Evolutionary conservation across 345 rosid genomes (phyloP).

Genomic region (Eucalyptus marginata): DNA sequence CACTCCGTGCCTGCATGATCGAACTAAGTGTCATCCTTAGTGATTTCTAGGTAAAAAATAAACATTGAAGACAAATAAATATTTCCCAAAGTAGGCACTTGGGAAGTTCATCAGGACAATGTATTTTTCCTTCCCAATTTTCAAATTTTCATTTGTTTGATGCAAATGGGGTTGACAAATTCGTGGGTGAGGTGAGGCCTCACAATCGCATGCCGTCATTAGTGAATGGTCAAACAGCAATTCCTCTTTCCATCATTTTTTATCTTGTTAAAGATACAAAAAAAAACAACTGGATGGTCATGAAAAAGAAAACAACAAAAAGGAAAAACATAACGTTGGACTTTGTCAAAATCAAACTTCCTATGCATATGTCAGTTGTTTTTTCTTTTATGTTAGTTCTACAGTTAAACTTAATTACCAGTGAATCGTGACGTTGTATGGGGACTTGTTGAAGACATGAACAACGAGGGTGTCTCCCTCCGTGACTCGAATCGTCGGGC

Average conservation of each 20-base stretch:
- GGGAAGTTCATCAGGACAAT: background rate
- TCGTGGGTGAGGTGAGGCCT: background rate
- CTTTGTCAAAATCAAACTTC: background rate
- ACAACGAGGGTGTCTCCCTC: conserved; percentile 78
- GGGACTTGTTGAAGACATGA: conserved; percentile 70
- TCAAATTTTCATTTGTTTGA: too few relatives aligned
- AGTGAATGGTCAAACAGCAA: too few relatives aligned
- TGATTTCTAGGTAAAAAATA: background rate
- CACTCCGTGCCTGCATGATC: conserved; percentile 55
- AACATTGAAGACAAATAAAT: background rate
- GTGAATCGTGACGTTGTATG: conserved; percentile 76
- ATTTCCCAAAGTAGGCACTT: background rate
- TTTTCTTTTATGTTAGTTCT: too few relatives aligned
- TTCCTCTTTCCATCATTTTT: background rate
- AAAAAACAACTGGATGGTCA: background rate
- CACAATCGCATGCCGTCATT: background rate
- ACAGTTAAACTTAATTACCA: conserved; percentile 31
- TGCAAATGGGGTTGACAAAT: background rate
- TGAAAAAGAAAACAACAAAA: background rate
- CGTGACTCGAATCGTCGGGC: conserved; percentile 42
- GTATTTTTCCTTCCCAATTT: background rate
- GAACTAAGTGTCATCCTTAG: background rate
- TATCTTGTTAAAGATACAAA: background rate
- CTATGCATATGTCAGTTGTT: background rate
- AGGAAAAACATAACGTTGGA: background rate